Conservation (phyloP, 2,329 filamentous ascomycete species). For the Arthroderma sp. region DNA sequence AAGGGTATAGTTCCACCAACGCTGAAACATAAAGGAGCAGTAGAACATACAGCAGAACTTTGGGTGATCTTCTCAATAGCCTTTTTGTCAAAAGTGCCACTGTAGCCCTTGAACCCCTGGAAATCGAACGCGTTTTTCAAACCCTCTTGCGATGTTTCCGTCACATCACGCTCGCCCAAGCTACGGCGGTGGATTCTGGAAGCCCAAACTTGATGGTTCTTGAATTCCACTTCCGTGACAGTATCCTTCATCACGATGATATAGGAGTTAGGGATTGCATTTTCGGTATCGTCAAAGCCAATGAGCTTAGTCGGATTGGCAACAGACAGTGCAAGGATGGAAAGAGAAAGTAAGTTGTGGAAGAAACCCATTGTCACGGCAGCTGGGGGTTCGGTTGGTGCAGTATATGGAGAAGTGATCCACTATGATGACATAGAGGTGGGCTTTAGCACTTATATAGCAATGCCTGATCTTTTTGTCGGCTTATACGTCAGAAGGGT, state of each 20-base stretch:
- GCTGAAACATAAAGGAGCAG: neutral
- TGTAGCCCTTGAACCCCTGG: constrained; percentile 11
- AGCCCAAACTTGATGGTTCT: constrained; percentile 6
- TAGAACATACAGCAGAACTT: neutral
- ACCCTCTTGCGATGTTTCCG: neutral
- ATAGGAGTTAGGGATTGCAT: constrained; percentile 8
- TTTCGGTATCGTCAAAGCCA: neutral
- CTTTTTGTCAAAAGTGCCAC: constrained; percentile 12
- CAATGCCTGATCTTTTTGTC: neutral
- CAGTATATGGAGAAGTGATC: neutral
- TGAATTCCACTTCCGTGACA: constrained; percentile 5
- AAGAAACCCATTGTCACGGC: neutral
- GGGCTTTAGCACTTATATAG: neutral
- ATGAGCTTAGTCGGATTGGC: neutral
- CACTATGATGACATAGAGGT: neutral
- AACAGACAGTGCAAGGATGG: neutral
- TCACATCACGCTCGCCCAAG: neutral
- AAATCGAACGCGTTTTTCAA: constrained; percentile 11
- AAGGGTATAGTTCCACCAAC: neutral
- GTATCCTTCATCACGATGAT: constrained; percentile 11
- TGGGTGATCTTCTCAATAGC: constrained; percentile 8
- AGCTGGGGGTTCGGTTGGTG: neutral
- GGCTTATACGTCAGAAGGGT: neutral
- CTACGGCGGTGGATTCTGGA: constrained; percentile 1
- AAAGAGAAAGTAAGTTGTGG: neutral